A percentile compares a stretch with the other conserved stretches of the same genome.
Conservation (phyloP, 1,284 basidiomycete genomes). For the Meira miltonrushii region DNA sequence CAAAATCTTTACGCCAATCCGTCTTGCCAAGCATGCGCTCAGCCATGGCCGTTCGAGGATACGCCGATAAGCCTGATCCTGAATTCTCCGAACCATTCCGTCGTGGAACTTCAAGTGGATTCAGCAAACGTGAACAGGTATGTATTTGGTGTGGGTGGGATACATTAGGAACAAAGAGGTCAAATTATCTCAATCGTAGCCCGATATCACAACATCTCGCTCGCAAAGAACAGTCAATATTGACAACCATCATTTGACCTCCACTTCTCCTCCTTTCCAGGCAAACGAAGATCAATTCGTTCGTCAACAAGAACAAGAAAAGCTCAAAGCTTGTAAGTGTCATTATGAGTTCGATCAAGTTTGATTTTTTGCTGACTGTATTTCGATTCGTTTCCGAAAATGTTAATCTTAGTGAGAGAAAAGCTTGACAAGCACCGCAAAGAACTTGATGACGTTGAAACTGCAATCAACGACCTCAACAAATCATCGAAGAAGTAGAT, state of each 20-base stretch:
- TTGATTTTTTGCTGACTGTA: neutral
- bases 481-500: conserved; percentile 10
- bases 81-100: neutral
- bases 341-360: neutral
- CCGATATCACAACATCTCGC: too few relatives aligned
- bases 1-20: conserved; percentile 1
- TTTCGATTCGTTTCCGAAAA: neutral
- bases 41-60: conserved; percentile 7
- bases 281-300: conserved; percentile 16
- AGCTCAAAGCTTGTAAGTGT: conserved; percentile 19
- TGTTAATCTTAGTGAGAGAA: conserved; percentile 14
- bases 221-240: neutral
- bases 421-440: conserved; percentile 14
- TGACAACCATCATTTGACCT: neutral
- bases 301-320: conserved; percentile 12
- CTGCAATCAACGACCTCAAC: conserved; percentile 16
- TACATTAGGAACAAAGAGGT: neutral
- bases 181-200: too few relatives aligned
- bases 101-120: conserved; percentile 5
- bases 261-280: neutral
- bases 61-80: conserved; percentile 8
- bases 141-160: neutral
- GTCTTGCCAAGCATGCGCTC: neutral
- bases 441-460: conserved; percentile 19
- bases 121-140: conserved; percentile 14